These are phyloP conservation scores for Hanseniaspora hatyaiensis DNA, from an alignment of 805 yeast genomes.

Conservation along the genomic window DNA sequence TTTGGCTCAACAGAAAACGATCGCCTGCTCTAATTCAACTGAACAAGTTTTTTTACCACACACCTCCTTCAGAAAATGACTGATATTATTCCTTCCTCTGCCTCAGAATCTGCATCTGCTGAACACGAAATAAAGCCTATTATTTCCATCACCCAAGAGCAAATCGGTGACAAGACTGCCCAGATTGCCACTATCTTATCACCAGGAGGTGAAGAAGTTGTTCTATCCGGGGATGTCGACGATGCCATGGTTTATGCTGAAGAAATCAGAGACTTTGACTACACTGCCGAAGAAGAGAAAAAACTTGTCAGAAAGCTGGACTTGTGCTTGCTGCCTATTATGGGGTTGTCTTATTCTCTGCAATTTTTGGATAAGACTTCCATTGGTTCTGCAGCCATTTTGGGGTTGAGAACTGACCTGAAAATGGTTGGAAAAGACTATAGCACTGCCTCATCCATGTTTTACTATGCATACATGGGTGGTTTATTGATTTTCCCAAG, in stretches of 20 bases:
- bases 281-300: conserved; percentile 29
- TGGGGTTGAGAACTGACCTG: conserved; percentile 38
- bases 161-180: conserved; percentile 14
- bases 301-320: conserved; percentile 41
- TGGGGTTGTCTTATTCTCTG: conserved; percentile 38
- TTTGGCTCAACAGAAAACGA: too few species aligned
- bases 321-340: conserved; percentile 38
- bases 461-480: conserved; percentile 52
- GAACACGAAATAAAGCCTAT: conserved; percentile 14
- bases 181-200: conserved; percentile 23
- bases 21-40: too few species aligned
- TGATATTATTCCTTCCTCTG: background rate
- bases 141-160: conserved; percentile 14
- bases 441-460: conserved; percentile 49
- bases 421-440: conserved; percentile 36
- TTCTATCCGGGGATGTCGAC: conserved; percentile 34
- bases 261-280: conserved; percentile 26
- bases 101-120: conserved; percentile 5
- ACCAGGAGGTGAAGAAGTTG: conserved; percentile 23
- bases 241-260: conserved; percentile 36
- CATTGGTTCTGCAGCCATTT: conserved; percentile 41
- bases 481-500: conserved; percentile 32
- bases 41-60: too few species aligned
- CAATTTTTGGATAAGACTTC: conserved; percentile 54
- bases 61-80: too few species aligned